phyloP scores from a whole-genome alignment of 2,329 filamentous ascomycete species.

The Penicillium thymicola region DNA sequence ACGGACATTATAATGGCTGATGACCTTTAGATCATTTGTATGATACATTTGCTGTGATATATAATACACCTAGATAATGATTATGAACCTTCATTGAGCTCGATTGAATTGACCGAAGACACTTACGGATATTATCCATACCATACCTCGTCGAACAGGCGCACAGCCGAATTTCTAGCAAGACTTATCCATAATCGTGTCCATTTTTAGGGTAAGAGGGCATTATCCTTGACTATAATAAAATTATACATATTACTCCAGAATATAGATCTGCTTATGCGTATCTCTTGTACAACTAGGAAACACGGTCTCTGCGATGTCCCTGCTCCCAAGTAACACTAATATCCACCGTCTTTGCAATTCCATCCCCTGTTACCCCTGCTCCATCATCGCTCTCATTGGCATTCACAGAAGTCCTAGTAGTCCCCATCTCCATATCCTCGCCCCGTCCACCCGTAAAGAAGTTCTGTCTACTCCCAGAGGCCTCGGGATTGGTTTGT shows the following conservation, averaged over 20 bases:
- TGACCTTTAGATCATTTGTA: not conserved
- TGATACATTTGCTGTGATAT: not conserved
- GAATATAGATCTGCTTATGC: not conserved
- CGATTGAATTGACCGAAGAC: too few relatives aligned
- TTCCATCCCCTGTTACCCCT: not conserved
- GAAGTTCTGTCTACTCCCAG: not conserved
- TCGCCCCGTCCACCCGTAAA: not conserved
- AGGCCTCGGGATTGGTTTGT: not conserved
- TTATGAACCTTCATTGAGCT: not conserved
- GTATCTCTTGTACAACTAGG: not conserved
- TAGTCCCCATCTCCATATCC: not conserved
- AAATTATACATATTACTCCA: not conserved
- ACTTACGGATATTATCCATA: too few relatives aligned
- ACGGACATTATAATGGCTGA: slow-evolving; percentile 3
- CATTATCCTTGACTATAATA: not conserved
- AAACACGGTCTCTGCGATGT: not conserved
- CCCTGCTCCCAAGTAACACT: not conserved
- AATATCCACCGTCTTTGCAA: not conserved
- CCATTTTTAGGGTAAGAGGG: too few relatives aligned
- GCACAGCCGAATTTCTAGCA: too few relatives aligned
- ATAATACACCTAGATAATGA: not conserved
- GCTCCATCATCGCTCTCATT: not conserved
- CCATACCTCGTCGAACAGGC: too few relatives aligned
- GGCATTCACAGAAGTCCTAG: not conserved
- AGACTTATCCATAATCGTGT: too few relatives aligned